Evolutionary conservation across 441 rosid genomes (phyloP).

Genomic region (Adansonia rubrostipa): DNA sequence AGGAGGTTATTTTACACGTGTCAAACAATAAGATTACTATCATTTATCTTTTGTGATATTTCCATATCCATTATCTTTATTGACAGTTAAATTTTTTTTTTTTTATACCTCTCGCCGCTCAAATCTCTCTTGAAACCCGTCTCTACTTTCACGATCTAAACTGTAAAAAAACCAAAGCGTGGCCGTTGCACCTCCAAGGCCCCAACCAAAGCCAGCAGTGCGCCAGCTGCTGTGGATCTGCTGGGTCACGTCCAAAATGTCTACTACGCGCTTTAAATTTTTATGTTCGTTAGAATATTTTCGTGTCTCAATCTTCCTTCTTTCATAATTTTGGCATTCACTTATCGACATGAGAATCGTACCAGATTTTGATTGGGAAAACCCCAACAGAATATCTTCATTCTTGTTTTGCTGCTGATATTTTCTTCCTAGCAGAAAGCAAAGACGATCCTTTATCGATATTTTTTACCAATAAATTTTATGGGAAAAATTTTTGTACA

Average conservation of each 20-base stretch:
- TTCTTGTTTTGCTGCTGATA: neutral
- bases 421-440: neutral
- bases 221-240: constrained; percentile 13
- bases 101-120: neutral
- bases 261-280: neutral
- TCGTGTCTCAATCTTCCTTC: neutral
- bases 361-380: neutral
- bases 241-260: neutral
- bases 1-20: constrained; percentile 5
- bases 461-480: neutral
- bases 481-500: neutral
- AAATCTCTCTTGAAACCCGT: no score
- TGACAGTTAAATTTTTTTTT: neutral
- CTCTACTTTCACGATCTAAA: neutral
- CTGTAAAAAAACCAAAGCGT: neutral
- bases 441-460: neutral
- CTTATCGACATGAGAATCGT: neutral
- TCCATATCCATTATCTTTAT: neutral
- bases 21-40: neutral
- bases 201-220: neutral
- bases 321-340: neutral
- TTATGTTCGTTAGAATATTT: neutral
- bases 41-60: neutral
- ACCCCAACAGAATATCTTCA: neutral
- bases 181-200: neutral